phyloP scores from a whole-genome alignment of 768 basidiomycete genomes.

The Xerocomus spinulosus region DNA sequence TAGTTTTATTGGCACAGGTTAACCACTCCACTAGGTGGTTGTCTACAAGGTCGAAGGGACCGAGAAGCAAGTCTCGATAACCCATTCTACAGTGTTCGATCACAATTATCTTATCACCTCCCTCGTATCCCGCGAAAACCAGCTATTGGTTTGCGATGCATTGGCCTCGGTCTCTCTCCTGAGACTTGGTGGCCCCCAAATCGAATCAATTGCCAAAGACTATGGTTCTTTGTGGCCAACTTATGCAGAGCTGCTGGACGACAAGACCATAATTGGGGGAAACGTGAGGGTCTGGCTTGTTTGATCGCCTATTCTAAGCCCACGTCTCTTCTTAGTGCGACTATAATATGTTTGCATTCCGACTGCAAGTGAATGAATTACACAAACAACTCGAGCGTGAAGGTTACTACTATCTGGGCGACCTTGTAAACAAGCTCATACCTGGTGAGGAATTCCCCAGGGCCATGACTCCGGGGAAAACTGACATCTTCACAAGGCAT shows the following conservation, averaged over 20 bases:
- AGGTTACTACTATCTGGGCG: constrained; percentile 71
- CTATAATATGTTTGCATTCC: constrained; percentile 63
- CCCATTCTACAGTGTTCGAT: constrained; percentile 57
- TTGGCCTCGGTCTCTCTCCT: constrained; percentile 76
- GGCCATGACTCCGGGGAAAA: background rate
- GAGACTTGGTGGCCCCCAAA: constrained; percentile 39
- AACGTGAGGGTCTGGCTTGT: constrained; percentile 50
- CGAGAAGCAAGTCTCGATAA: constrained; percentile 29
- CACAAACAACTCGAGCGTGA: constrained; percentile 52
- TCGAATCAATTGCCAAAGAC: constrained; percentile 63
- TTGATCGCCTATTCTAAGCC: constrained; percentile 1
- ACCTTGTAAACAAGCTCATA: constrained; percentile 72
- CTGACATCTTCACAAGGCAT: constrained; percentile 42
- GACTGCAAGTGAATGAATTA: constrained; percentile 40
- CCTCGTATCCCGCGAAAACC: constrained; percentile 50
- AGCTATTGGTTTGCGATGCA: constrained; percentile 71
- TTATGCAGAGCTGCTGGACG: constrained; percentile 53
- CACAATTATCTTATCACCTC: constrained; percentile 78
- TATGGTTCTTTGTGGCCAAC: constrained; percentile 74
- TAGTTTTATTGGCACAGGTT: background rate
- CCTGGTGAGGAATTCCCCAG: constrained; percentile 40
- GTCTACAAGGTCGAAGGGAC: constrained; percentile 40
- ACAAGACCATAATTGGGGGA: constrained; percentile 59
- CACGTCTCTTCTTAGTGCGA: constrained; percentile 46
- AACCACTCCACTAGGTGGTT: constrained; percentile 37